A percentile compares a stretch with the other conserved stretches of the same genome.
Evolutionary conservation across 495 filamentous ascomycete species (phyloP).

Genomic region (Penicillium cataractarum): DNA sequence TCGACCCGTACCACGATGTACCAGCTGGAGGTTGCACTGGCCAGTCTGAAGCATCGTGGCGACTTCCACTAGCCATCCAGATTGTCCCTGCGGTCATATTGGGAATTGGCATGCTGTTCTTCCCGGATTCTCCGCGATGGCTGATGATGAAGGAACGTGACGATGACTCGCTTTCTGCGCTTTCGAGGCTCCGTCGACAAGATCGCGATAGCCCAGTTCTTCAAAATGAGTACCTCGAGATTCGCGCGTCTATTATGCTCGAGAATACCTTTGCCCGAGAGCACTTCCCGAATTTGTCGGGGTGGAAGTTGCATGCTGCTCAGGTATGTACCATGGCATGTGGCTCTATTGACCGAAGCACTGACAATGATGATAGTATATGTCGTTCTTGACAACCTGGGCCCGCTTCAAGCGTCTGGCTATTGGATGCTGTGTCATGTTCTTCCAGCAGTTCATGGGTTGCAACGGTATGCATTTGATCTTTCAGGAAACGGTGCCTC

Average conservation of each 20-base stretch:
- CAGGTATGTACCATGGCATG: conserved; percentile 24
- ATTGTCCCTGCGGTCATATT: conserved; percentile 62
- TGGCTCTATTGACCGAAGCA: not conserved
- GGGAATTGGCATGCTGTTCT: conserved; percentile 72
- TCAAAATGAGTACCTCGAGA: conserved; percentile 78
- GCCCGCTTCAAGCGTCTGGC: conserved; percentile 71
- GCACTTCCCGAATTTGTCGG: conserved; percentile 68
- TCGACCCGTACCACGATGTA: conserved; percentile 50
- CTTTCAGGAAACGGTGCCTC: not conserved
- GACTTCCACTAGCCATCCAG: conserved; percentile 66
- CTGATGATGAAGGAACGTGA: conserved; percentile 74
- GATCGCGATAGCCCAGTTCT: conserved; percentile 59
- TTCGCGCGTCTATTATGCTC: conserved; percentile 77
- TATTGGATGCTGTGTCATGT: conserved; percentile 81
- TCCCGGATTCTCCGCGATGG: conserved; percentile 81
- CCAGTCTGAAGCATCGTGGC: conserved; percentile 73
- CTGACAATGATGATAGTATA: conserved; percentile 40
- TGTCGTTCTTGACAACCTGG: conserved; percentile 73
- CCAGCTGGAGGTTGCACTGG: conserved; percentile 40
- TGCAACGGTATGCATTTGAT: conserved; percentile 35
- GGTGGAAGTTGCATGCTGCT: conserved; percentile 51
- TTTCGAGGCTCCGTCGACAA: conserved; percentile 65
- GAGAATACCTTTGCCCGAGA: conserved; percentile 75
- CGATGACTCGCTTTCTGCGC: conserved; percentile 67
- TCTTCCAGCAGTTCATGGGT: conserved; percentile 79